Evolutionary conservation across 768 basidiomycete species (phyloP).

Genomic region (Mycena venus): DNA sequence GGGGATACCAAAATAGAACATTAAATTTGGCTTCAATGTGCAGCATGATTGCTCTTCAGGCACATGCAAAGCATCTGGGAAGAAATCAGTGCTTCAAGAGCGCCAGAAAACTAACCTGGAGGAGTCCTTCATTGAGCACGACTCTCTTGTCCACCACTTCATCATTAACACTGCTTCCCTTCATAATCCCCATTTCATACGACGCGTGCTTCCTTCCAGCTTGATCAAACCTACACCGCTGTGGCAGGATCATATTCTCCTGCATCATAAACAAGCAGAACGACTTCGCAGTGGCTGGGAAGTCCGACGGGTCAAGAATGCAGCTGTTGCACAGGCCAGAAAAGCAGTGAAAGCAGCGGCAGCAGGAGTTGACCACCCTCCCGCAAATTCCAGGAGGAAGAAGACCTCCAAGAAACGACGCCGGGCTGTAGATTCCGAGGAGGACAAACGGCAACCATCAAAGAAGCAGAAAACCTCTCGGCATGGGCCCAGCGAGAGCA

Average conservation of each 20-base stretch:
- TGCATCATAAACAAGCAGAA: background rate
- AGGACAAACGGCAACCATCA: background rate
- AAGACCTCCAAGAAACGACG: background rate
- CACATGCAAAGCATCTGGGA: too few species aligned
- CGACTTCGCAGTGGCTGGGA: background rate
- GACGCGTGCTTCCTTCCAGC: background rate
- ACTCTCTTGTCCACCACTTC: background rate
- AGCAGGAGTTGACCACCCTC: background rate
- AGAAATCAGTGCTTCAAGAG: too few species aligned
- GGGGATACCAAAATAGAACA: too few species aligned
- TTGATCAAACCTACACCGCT: background rate
- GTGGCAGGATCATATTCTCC: background rate
- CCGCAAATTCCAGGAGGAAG: background rate
- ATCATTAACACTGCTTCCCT: slow-evolving; percentile 10
- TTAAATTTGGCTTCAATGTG: background rate
- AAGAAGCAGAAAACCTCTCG: background rate
- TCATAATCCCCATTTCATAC: slow-evolving; percentile 8
- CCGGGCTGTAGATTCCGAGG: background rate
- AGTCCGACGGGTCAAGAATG: too few species aligned
- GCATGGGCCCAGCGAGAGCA: too few species aligned
- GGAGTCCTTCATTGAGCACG: slow-evolving; percentile 10
- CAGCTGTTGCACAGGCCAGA: too few species aligned
- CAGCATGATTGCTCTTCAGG: too few species aligned
- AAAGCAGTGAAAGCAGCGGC: background rate
- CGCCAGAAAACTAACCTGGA: background rate